phyloP scores from a whole-genome alignment of 1,284 basidiomycete species.

The Omphalotus olearius region DNA sequence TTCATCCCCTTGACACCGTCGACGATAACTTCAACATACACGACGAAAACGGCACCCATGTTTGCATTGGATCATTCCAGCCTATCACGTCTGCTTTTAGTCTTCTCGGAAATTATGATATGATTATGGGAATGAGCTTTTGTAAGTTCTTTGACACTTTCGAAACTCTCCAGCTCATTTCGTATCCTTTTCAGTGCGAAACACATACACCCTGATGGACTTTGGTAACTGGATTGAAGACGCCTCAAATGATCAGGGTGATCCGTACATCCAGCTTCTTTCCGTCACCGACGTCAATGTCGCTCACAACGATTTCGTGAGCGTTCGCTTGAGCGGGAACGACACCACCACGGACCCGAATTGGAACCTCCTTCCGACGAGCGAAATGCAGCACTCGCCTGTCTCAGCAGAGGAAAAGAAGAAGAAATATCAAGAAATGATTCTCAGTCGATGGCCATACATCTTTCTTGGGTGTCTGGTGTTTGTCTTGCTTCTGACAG shows the following conservation, averaged over 20 bases:
- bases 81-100: constrained; percentile 78
- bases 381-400: constrained; percentile 60
- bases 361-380: constrained; percentile 56
- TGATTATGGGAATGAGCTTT: constrained; percentile 80
- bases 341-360: constrained; percentile 42
- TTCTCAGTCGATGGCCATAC: constrained; percentile 73
- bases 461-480: constrained; percentile 63
- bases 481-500: constrained; percentile 43
- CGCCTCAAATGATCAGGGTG: constrained; percentile 23
- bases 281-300: constrained; percentile 39
- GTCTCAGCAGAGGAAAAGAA: constrained; percentile 66
- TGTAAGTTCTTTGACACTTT: constrained; percentile 51
- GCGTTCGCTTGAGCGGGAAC: constrained; percentile 42
- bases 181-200: constrained; percentile 53
- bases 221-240: constrained; percentile 52
- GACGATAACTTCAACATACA: constrained; percentile 58
- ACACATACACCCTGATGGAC: constrained; percentile 56
- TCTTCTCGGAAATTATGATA: constrained; percentile 70
- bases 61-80: constrained; percentile 77
- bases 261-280: constrained; percentile 55
- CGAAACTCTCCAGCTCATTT: too few relatives aligned
- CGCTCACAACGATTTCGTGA: constrained; percentile 53
- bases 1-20: constrained; percentile 70
- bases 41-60: constrained; percentile 51
- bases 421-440: constrained; percentile 60